phyloP scores from a whole-genome alignment of 345 rosid species.

The Erodium maritimum region DNA sequence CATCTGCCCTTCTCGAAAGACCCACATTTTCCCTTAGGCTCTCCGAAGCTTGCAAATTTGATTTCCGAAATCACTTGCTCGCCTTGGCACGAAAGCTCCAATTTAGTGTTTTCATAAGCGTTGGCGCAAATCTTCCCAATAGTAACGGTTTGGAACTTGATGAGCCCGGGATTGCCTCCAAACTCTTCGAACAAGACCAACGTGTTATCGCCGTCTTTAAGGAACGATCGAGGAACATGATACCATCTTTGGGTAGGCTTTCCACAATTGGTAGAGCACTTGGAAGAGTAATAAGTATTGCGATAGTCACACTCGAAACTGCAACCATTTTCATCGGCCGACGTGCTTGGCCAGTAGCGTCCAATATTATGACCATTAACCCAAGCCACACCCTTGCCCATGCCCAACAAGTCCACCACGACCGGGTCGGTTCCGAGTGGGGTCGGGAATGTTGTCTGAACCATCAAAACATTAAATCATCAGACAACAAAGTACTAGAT shows the following conservation, averaged over 20 bases:
- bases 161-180: conserved; percentile 34
- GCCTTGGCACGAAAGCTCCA: conserved; percentile 40
- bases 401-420: conserved; percentile 49
- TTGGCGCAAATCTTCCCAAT: conserved; percentile 31
- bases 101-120: conserved; percentile 21
- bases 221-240: conserved; percentile 39
- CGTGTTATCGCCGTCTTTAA: conserved; percentile 18
- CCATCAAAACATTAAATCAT: background rate
- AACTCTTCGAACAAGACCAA: conserved; percentile 45
- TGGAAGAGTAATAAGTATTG: conserved; percentile 15
- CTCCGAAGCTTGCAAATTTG: background rate
- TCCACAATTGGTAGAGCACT: conserved; percentile 40
- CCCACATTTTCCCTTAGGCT: background rate
- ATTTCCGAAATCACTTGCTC: conserved; percentile 19
- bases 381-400: conserved; percentile 73
- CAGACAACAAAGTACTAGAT: background rate
- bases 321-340: conserved; percentile 30
- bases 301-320: conserved; percentile 36
- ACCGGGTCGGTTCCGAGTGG: conserved; percentile 54
- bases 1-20: background rate
- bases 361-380: conserved; percentile 60
- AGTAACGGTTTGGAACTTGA: conserved; percentile 31
- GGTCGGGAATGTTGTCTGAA: conserved; percentile 37
- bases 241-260: conserved; percentile 53
- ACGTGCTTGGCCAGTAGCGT: conserved; percentile 47